Evolutionary conservation across 345 rosid genomes (phyloP), one percentile per base, ranked within the genome.

Genomic region (Turritis glabra): DNA sequence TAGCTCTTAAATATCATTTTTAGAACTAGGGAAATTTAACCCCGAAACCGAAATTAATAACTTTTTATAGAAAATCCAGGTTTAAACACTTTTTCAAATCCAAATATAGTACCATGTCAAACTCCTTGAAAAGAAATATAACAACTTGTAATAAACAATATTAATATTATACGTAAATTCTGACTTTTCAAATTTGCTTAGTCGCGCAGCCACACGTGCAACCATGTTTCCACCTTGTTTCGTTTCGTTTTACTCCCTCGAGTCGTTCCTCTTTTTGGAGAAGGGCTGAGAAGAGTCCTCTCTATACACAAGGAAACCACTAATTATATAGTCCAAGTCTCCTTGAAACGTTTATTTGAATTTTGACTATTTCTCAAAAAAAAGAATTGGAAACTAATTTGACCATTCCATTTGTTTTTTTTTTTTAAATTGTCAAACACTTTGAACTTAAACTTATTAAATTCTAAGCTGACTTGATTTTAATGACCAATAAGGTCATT

Each of bases 121-220:
- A 66, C 9, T 43, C n/a, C 7, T 26, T 48, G 33, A 7, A 58
- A 59, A 9, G 0, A 74, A 59, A 30, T 2, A 13, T 43, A 67
- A 41, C 23, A 60, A 35, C 37, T 41, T 51, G 64, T 48, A n/a
- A 46, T 27, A 32, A 56, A 43, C 8, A 76, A 29, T 32, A 38
- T 30, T 19, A 60, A 43, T 12, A 32, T 18, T 43, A 5, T 4
- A n/a, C 30, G 26, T 18, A 60, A 18, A 15, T 17, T 60, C 4
- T 54, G 80, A 71, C 54, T 29, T 30, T 23, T 77, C 19, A 64
- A 62, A 13, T 5, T 29, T n/a, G 60, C 18, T 66, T 50, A 63
- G 77, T 72, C 64, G 57, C 68, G 77, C 73, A 71, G 77, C 72
- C 73, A 72, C 77, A 72, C 81, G 81, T 77, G 81, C 80, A 71